phyloP scores from a whole-genome alignment of 2,329 filamentous ascomycete species.

The Cytospora chrysosperma region DNA sequence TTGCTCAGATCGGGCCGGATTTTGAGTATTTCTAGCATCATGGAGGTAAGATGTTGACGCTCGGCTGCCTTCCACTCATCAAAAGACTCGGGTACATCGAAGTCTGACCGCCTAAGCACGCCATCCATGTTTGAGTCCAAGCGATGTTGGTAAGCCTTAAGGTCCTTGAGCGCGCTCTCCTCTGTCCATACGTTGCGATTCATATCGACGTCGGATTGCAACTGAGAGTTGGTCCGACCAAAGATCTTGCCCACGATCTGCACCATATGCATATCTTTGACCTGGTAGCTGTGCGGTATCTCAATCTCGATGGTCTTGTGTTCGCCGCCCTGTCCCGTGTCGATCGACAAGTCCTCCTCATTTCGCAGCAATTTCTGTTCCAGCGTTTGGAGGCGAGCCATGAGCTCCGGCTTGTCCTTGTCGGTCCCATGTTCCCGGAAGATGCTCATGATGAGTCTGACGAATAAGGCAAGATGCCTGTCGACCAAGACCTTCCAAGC shows the following conservation, averaged over 20 bases:
- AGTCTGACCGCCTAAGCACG: slow-evolving; percentile 80
- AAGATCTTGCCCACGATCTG: slow-evolving; percentile 86
- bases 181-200: slow-evolving; percentile 85
- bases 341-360: slow-evolving; percentile 80
- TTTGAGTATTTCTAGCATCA: slow-evolving; percentile 89
- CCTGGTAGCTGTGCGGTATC: slow-evolving; percentile 81
- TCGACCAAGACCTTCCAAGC: slow-evolving; percentile 91
- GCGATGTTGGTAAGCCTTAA: slow-evolving; percentile 90
- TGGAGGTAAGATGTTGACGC: slow-evolving; percentile 79
- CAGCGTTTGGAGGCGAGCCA: slow-evolving; percentile 72
- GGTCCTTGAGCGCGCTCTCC: slow-evolving; percentile 82
- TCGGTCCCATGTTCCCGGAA: slow-evolving; percentile 82
- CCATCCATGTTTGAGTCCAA: slow-evolving; percentile 76
- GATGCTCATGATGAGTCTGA: slow-evolving; percentile 78
- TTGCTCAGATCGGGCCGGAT: slow-evolving; percentile 84
- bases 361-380: slow-evolving; percentile 94
- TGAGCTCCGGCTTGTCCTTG: slow-evolving; percentile 80
- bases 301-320: slow-evolving; percentile 76
- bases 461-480: slow-evolving; percentile 90
- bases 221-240: slow-evolving; percentile 71
- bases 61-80: slow-evolving; percentile 91
- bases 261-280: slow-evolving; percentile 96
- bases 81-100: slow-evolving; percentile 85
- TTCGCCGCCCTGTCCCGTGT: slow-evolving; percentile 56
- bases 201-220: slow-evolving; percentile 83